Percentiles rank a stretch among this genome's conserved stretches.
These are phyloP conservation scores for Trichomonas tenax DNA, from an alignment of 208 protist genomes.

Conservation along the genomic window DNA sequence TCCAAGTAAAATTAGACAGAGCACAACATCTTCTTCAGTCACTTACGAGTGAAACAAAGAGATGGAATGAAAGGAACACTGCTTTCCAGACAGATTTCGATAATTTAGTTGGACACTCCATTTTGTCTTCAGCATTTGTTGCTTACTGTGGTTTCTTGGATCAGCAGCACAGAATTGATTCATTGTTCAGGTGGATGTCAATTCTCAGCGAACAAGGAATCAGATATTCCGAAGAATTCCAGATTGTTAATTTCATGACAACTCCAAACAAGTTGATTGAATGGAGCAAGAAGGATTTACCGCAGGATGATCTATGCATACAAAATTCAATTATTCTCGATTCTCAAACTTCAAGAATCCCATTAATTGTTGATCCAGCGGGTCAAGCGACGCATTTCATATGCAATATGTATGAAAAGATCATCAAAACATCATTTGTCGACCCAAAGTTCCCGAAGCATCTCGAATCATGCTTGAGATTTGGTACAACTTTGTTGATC, in stretches of 20 bases:
- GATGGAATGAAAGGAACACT: conserved; percentile 71
- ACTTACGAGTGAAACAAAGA: conserved; percentile 67
- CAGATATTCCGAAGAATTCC: conserved; percentile 55
- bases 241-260: conserved; percentile 71
- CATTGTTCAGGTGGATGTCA: conserved; percentile 63
- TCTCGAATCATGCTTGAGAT: conserved; percentile 86
- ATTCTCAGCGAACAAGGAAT: conserved; percentile 54
- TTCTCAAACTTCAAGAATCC: conserved; percentile 67
- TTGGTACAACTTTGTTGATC: conserved; percentile 92
- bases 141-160: conserved; percentile 95
- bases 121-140: conserved; percentile 78
- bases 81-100: conserved; percentile 61
- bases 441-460: conserved; percentile 87
- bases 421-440: conserved; percentile 77
- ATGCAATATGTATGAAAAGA: conserved; percentile 42
- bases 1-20: conserved; percentile 66
- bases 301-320: conserved; percentile 77
- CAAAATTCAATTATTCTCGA: conserved; percentile 93
- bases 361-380: conserved; percentile 93
- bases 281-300: conserved; percentile 76
- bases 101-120: conserved; percentile 77
- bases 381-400: conserved; percentile 79
- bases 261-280: conserved; percentile 64
- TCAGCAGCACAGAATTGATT: conserved; percentile 5
- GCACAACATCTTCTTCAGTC: conserved; percentile 67